Evolutionary conservation across 805 yeast species (phyloP), one percentile per base, ranked within the genome.

Genomic region (Maudiozyma saulgeensis): DNA sequence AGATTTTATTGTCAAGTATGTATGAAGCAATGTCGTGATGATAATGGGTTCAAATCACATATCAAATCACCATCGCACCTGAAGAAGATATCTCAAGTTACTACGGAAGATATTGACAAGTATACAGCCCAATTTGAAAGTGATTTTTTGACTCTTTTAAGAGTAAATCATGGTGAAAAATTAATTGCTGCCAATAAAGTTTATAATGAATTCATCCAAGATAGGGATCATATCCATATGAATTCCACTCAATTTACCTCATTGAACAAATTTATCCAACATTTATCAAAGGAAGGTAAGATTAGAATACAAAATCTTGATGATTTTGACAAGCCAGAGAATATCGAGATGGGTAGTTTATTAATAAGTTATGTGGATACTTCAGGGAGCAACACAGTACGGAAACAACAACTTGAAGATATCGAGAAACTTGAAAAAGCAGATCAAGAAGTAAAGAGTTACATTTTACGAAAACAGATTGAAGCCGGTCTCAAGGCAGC

Each of bases 31-130:
- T 90, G 98, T 64, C 71, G 97, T 49, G 99, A 95, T 64, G 95
- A 86, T 53, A 91, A 93, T 68, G 99, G 99, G 25, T 93, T 86
- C 71, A 84, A 85, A 59, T 84, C 91, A 59, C 99, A 93, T 64
- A 75, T 83, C n/a, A 74, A 75, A 53, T 81, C 95, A n/a, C 87
- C 86, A 43, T 73, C 85, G 1, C 99, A 93, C 62, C 66, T 77
- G 44, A 76, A 78, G 18, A 78, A 77, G 47, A 76, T 85, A 42
- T 66, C 73, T 18, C 70, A 74, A 5, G 64, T 79, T 6, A 74
- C 76, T 0, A 68, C 71, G 6, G 67, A 66, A 13, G 77, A 79
- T 16, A 71, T 87, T 1, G 79, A 76, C 13, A 75, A 77, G 35
- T 90, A 71, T 61, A 80, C 93, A 2, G 58, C 61, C 1, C 70